A percentile compares a stretch with the other conserved stretches of the same genome.
Evolutionary conservation across 306 rosid genomes (phyloP).

Genomic region (Castanospermum australe): DNA sequence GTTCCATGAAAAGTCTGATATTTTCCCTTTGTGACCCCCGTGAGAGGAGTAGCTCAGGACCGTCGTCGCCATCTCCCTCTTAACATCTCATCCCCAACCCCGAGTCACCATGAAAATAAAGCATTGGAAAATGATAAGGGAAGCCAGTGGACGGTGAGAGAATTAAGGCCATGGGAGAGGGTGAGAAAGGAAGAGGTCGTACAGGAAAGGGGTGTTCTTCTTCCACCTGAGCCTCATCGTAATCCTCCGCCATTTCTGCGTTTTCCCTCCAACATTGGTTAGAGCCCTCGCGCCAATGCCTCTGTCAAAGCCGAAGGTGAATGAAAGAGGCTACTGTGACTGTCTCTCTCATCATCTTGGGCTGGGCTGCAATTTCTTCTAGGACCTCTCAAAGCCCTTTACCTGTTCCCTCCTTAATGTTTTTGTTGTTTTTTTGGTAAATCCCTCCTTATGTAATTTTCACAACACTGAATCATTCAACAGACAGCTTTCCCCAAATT

Average conservation of each 20-base stretch:
- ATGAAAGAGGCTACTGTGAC: too few species aligned
- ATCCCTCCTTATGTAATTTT: too few species aligned
- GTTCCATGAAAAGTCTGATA: slow-evolving; percentile 96
- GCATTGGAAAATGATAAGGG: neutral
- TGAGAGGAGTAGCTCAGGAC: slow-evolving; percentile 87
- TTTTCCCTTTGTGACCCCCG: slow-evolving; percentile 88
- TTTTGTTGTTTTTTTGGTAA: too few species aligned
- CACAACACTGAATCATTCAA: too few species aligned
- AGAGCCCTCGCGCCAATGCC: neutral
- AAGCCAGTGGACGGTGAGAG: slow-evolving; percentile 84
- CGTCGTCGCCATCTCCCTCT: slow-evolving; percentile 89
- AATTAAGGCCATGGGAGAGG: slow-evolving; percentile 93
- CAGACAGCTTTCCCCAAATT: neutral
- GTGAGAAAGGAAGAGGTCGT: slow-evolving; percentile 76
- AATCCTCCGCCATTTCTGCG: slow-evolving; percentile 49
- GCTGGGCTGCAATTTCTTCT: neutral
- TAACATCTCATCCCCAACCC: slow-evolving; percentile 82
- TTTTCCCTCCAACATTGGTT: slow-evolving; percentile 38
- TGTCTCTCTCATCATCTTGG: too few species aligned
- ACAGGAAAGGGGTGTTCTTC: slow-evolving; percentile 78
- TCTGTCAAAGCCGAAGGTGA: too few species aligned
- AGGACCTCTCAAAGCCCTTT: neutral
- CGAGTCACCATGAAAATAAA: slow-evolving; percentile 24
- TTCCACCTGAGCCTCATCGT: slow-evolving; percentile 39
- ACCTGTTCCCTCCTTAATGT: too few species aligned